Evolutionary conservation across 139 green algal species (phyloP), one percentile per base, ranked within the genome.

Genomic region (Chlamydomonas sp.): DNA sequence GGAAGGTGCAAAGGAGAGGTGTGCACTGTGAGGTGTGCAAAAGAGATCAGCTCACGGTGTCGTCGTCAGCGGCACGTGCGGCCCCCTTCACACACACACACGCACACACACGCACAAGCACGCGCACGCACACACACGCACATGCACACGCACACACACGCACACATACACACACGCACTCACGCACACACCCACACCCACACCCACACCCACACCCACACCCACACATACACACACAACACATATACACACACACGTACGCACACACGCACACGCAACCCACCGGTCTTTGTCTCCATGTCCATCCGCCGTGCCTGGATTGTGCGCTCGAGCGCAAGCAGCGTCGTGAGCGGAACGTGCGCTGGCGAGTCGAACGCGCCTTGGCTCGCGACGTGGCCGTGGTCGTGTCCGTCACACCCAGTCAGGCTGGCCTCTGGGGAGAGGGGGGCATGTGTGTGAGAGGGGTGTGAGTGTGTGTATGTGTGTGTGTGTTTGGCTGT

Each of bases 271-370:
- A 8, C 8, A 50, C 39, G 10, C 39, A 50, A 36, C 59, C 8
- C 31, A 66, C 59, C 59, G 39, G 59, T 66, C 59, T 66, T 66
- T 10, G 59, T 33, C 67, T 80, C 54, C 34, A 84, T 76, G 13
- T 76, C 83, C 26, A 69, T 60, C 26, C 73, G 71, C 22, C 93
- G 81, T 70, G 87, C 34, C 58, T 76, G 37, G 49, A 98, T 97
- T 50, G 87, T 97, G 39, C 72, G 50, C 82, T 98, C 88, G 28
- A 98, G 75, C 2, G 79, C 81, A 58, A 86, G 79, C 35, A 98
- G 82, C 1, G 90, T 96, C 43, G 85, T 92, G 54, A 83, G 74
- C 0, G 89, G 85, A 2, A 76, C 61, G 37, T 89, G 65, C 5
- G 67, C 65, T 20, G 35, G 26, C 2, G 72, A 69, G 13, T 70